Conservation (phyloP, 2,329 filamentous ascomycete genomes). For the Xylaria hypoxylon region DNA sequence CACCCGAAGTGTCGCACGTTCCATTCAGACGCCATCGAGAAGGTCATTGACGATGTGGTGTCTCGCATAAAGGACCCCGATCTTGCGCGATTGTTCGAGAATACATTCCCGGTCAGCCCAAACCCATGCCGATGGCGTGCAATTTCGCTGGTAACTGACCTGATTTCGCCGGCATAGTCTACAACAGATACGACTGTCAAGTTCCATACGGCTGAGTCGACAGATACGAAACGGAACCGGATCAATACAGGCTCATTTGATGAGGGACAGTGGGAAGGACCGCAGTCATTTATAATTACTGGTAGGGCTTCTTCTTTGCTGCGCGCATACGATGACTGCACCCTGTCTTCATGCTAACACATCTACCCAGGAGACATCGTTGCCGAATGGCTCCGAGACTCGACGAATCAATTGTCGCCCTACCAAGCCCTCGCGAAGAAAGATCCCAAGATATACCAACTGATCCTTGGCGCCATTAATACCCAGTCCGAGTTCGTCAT, state of each 20-base stretch:
- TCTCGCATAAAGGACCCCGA: constrained; percentile 84
- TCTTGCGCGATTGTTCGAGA: constrained; percentile 91
- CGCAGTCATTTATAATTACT: constrained; percentile 93
- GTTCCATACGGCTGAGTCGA: constrained; percentile 82
- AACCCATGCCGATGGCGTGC: not conserved
- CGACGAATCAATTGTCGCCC: constrained; percentile 90
- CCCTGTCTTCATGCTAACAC: not conserved
- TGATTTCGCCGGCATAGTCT: constrained; percentile 58
- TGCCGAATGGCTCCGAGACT: constrained; percentile 91
- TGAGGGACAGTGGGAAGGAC: constrained; percentile 79
- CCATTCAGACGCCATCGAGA: constrained; percentile 84
- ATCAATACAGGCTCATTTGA: constrained; percentile 56
- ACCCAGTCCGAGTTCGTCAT: constrained; percentile 97
- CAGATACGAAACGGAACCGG: constrained; percentile 57
- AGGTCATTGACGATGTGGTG: constrained; percentile 86
- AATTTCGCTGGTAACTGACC: constrained; percentile 35
- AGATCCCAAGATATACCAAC: constrained; percentile 78
- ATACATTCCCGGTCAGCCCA: constrained; percentile 77
- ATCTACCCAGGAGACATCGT: constrained; percentile 73
- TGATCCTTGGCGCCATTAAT: constrained; percentile 94
- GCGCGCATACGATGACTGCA: not conserved
- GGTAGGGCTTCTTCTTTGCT: constrained; percentile 56
- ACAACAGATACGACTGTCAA: constrained; percentile 90
- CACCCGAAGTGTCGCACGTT: constrained; percentile 87
- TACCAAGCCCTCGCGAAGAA: constrained; percentile 88